Base-by-base conservation (phyloP, 495 filamentous ascomycete species). In the Hypoxylon lienhwacheense region DNA sequence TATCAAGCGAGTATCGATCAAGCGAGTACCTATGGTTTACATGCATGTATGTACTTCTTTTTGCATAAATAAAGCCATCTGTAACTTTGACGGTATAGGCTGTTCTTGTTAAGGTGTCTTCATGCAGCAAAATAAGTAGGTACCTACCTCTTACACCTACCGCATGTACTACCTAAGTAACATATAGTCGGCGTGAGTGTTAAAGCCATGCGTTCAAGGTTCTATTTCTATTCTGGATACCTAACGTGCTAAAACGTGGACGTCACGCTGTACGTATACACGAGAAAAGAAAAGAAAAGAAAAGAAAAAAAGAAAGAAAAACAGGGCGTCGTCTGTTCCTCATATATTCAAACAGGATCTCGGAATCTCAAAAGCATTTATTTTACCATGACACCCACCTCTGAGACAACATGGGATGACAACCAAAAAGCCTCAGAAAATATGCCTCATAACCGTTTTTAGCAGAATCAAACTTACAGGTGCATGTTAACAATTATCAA, bases 371-470 rank as follows among this genome's bases (percentile, higher is more conserved):
- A 7, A 2, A 25, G 42, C 3, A 8, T 34, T 52, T 44, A 34
- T 10, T 14, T 33, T 22, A 8, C n/a, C 15, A 21, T 57, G 16
- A 47, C 47, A 53, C 37, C 41, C 33, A 5, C 40, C 16, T 47
- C 28, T 25, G 19, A 14, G n/a, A 32, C 25, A 17, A 43, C 22
- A 48, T 59, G 37, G 56, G 56, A 60, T 47, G 56, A 60, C 56
- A 55, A 34, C 45, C 15, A 12, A 12, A 17, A 28, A n/a, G 14
- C 46, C 24, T 14, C 3, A 24, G 26, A 2, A 50, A 36, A 12
- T 36, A 29, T 53, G 47, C 42, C 17, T 46, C n/a, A n/a, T n/a
- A n/a, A n/a, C n/a, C n/a, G n/a, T n/a, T n/a, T n/a, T n/a, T n/a
- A n/a, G n/a, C n/a, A n/a, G n/a, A n/a, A n/a, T n/a, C n/a, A n/a